A percentile compares a stretch with the other conserved stretches of the same genome.
These are phyloP conservation scores for Epichloe gansuensis DNA, from an alignment of 2,329 filamentous ascomycete species.

Conservation along the genomic window DNA sequence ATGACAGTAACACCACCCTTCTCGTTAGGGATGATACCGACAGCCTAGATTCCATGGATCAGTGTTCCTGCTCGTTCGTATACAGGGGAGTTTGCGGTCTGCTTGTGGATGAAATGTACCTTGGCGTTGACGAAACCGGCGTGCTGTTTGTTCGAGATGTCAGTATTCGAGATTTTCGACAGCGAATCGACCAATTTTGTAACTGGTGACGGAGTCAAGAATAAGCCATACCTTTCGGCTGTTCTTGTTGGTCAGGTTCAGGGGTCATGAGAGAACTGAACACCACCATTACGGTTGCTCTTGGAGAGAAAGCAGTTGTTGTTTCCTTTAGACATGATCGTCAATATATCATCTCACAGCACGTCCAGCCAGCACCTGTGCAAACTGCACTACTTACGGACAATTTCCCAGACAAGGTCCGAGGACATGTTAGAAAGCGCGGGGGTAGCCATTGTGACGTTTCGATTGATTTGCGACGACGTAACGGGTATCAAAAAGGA, in stretches of 20 bases:
- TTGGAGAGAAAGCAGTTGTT: constrained; percentile 90
- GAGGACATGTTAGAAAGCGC: constrained; percentile 64
- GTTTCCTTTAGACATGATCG: constrained; percentile 43
- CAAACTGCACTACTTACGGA: constrained; percentile 60
- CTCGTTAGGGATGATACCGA: constrained; percentile 64
- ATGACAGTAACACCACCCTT: constrained; percentile 70
- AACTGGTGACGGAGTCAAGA: background rate
- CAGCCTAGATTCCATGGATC: constrained; percentile 44
- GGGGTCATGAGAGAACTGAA: constrained; percentile 84
- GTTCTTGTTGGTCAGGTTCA: constrained; percentile 89
- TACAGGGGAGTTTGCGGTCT: background rate
- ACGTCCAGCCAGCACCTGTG: background rate
- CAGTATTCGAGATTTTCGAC: constrained; percentile 17
- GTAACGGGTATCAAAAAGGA: constrained; percentile 10
- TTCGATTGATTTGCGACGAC: constrained; percentile 20
- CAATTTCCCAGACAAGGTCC: constrained; percentile 90
- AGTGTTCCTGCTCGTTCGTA: constrained; percentile 4
- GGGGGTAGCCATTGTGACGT: constrained; percentile 42
- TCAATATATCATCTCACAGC: background rate
- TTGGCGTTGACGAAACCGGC: constrained; percentile 89
- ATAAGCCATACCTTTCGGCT: constrained; percentile 61
- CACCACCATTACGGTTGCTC: constrained; percentile 65
- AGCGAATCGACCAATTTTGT: background rate
- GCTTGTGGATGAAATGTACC: constrained; percentile 38
- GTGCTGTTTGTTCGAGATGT: constrained; percentile 43